phyloP scores from a whole-genome alignment of 495 filamentous ascomycete species.

The Penicillium cosmopolitanum region DNA sequence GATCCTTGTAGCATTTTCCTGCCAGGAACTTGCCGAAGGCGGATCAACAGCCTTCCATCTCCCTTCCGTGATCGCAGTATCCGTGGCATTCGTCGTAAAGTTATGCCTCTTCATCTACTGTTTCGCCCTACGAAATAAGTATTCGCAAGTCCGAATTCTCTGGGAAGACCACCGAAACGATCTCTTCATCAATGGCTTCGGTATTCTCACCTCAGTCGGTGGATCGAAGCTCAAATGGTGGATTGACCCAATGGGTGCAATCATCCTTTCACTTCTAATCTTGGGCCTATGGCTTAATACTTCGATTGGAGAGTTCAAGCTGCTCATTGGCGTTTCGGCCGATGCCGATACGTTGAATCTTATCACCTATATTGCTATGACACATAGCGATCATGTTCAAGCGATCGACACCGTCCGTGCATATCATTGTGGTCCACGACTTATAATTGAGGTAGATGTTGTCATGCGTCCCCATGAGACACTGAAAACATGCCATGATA shows the following conservation, averaged over 20 bases:
- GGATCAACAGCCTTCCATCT: neutral
- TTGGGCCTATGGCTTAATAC: conserved; percentile 5
- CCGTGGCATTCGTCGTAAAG: neutral
- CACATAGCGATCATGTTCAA: neutral
- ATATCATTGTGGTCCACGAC: conserved; percentile 6
- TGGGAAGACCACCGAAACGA: conserved; percentile 8
- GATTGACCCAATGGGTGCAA: conserved; percentile 11
- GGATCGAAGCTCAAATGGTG: conserved; percentile 14
- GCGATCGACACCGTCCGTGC: conserved; percentile 3
- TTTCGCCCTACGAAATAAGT: conserved; percentile 5
- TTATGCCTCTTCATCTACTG: neutral
- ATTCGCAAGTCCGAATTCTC: conserved; percentile 8
- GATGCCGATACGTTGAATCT: conserved; percentile 6
- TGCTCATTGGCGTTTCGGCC: neutral
- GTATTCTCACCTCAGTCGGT: conserved; percentile 4
- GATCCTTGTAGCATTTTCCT: neutral
- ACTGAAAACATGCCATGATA: conserved; percentile 8
- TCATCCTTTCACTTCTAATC: conserved; percentile 5
- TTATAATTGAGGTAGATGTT: conserved; percentile 11
- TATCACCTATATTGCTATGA: neutral
- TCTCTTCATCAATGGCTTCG: conserved; percentile 10
- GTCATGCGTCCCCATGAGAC: conserved; percentile 5
- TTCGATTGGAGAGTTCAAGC: neutral
- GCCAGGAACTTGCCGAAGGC: neutral
- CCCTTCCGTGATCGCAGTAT: neutral